Percentiles rank a stretch among this genome's conserved stretches.
These are phyloP conservation scores for Candida hungchunana DNA, from an alignment of 805 yeast species.

Conservation along the genomic window DNA sequence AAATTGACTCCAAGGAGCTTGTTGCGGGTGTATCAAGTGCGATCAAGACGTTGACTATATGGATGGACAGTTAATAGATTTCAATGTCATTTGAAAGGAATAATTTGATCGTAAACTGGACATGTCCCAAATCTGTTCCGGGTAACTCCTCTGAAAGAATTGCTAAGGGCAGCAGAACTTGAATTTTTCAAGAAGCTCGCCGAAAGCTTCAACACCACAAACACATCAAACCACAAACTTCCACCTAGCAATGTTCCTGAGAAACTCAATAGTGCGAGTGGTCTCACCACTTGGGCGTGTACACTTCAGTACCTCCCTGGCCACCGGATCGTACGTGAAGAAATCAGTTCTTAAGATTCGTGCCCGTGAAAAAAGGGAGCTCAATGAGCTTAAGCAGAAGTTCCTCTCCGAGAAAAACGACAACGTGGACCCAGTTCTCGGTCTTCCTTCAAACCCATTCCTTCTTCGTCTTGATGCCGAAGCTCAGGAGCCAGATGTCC, in stretches of 20 bases:
- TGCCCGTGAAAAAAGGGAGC: constrained; percentile 24
- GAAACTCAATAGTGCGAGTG: constrained; percentile 12
- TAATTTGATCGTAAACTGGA: no score
- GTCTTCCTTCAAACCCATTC: constrained; percentile 62
- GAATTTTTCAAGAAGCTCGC: no score
- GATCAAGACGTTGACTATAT: no score
- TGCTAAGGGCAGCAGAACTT: no score
- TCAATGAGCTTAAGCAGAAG: constrained; percentile 26
- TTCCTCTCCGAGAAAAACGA: constrained; percentile 22
- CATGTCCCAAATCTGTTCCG: no score
- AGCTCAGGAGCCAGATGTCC: constrained; percentile 57
- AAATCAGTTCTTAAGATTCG: constrained; percentile 25
- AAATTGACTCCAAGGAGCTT: no score
- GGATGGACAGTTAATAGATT: no score
- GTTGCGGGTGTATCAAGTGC: no score
- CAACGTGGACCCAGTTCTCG: constrained; percentile 75
- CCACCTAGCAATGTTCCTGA: constrained; percentile 13
- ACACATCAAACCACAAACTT: no score
- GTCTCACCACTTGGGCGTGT: constrained; percentile 9
- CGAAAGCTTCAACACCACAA: no score
- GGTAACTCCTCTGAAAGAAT: no score
- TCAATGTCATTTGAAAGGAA: no score
- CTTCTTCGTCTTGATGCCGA: constrained; percentile 63
- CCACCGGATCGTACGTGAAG: constrained; percentile 10
- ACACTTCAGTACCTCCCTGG: constrained; percentile 5